Evolutionary conservation across 1,284 basidiomycete species (phyloP).

Genomic region (Boletus holoroseus): DNA sequence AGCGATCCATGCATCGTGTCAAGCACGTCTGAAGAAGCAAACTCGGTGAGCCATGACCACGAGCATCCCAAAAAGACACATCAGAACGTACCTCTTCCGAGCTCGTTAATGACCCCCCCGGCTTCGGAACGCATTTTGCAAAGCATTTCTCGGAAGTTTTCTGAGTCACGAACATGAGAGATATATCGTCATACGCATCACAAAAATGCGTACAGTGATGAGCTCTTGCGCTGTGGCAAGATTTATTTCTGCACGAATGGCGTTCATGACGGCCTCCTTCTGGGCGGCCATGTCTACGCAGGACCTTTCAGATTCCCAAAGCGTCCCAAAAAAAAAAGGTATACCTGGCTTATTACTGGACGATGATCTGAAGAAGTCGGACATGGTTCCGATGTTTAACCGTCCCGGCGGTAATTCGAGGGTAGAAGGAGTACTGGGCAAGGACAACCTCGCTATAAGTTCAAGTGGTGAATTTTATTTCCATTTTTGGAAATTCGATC

Average conservation of each 20-base stretch:
- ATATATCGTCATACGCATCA: neutral
- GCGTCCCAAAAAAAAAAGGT: neutral
- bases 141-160: constrained; percentile 77
- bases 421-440: neutral
- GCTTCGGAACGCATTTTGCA: constrained; percentile 74
- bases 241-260: constrained; percentile 66
- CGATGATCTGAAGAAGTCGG: constrained; percentile 46
- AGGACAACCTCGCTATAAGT: no score
- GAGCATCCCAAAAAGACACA: neutral
- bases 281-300: constrained; percentile 49
- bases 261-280: constrained; percentile 68
- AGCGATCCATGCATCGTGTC: constrained; percentile 70
- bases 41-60: constrained; percentile 1
- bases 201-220: constrained; percentile 52
- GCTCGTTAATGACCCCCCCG: constrained; percentile 59
- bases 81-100: constrained; percentile 60
- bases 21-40: constrained; percentile 56
- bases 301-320: neutral
- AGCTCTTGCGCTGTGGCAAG: constrained; percentile 76
- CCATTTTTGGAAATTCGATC: constrained; percentile 18
- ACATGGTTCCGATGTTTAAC: constrained; percentile 34
- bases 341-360: constrained; percentile 35
- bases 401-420: neutral
- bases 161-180: constrained; percentile 34
- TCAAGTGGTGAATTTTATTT: neutral